phyloP scores from a whole-genome alignment of 129 eudicot species.

The Solidago caesia region DNA sequence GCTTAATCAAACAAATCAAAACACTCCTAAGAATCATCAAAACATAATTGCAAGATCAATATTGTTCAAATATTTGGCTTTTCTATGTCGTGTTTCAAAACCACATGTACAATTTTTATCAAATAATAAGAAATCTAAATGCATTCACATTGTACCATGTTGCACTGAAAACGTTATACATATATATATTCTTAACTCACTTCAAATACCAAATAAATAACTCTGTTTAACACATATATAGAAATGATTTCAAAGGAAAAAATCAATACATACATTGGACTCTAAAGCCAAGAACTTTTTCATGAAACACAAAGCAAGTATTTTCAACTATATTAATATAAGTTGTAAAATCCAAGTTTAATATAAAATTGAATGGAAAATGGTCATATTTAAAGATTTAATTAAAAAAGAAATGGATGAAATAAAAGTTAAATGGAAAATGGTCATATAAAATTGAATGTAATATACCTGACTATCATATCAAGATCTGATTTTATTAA shows the following conservation, averaged over 20 bases:
- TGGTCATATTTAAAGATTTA: not conserved
- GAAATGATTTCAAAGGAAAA: not conserved
- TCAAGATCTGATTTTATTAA: not conserved
- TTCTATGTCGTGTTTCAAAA: not conserved
- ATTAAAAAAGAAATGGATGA: not conserved
- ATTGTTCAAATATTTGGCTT: slow-evolving; percentile 17
- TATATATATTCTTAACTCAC: not conserved
- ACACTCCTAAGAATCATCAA: slow-evolving; percentile 25
- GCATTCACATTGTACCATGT: not conserved
- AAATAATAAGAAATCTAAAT: not conserved
- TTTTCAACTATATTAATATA: too few relatives aligned
- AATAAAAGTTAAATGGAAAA: too few relatives aligned
- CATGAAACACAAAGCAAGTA: too few relatives aligned
- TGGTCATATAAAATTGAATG: not conserved
- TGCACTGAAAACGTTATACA: not conserved
- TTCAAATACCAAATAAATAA: too few relatives aligned
- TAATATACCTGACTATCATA: not conserved
- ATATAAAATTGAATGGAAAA: not conserved
- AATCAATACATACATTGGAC: not conserved
- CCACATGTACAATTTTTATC: not conserved
- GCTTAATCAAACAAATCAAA: not conserved
- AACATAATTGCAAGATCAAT: slow-evolving; percentile 13
- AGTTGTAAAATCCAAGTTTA: too few relatives aligned
- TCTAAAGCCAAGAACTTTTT: too few relatives aligned
- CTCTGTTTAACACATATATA: too few relatives aligned